Evolutionary conservation across 345 rosid species (phyloP).

Genomic region (Eucalyptus regnans): DNA sequence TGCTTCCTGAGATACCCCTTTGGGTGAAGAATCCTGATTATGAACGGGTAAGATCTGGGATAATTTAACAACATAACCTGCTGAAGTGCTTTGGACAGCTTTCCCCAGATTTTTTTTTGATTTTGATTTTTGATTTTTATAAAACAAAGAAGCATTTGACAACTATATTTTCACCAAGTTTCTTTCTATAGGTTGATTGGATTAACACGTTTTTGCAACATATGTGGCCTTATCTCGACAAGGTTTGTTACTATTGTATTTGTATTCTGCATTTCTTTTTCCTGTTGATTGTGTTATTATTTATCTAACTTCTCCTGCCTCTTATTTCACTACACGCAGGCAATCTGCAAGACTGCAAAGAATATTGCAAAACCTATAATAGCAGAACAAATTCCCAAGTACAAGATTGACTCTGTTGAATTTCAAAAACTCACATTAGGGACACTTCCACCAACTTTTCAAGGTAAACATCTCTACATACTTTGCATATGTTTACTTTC

Average conservation of each 20-base stretch:
- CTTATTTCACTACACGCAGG: slow-evolving; percentile 22
- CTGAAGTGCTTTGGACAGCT: background rate
- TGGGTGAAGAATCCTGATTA: slow-evolving; percentile 94
- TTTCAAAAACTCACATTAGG: slow-evolving; percentile 84
- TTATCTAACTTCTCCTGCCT: background rate
- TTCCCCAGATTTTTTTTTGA: background rate
- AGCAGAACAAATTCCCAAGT: slow-evolving; percentile 86
- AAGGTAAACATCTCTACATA: slow-evolving; percentile 29
- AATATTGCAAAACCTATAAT: slow-evolving; percentile 73
- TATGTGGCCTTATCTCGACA: slow-evolving; percentile 98
- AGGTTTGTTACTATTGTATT: slow-evolving; percentile 23
- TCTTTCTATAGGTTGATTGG: slow-evolving; percentile 67
- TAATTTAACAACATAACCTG: background rate
- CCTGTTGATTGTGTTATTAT: background rate
- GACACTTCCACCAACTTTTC: slow-evolving; percentile 81
- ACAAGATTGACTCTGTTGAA: slow-evolving; percentile 84
- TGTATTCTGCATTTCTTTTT: background rate
- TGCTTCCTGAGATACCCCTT: slow-evolving; percentile 90
- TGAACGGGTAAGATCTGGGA: slow-evolving; percentile 55
- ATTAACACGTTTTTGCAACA: slow-evolving; percentile 60
- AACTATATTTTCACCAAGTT: background rate
- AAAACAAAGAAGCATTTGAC: background rate
- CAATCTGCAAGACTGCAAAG: slow-evolving; percentile 71
- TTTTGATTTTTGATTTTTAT: background rate
- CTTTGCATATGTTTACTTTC: background rate